phyloP scores from a whole-genome alignment of 257 asterid genomes.

The Salvia miltiorrhiza region DNA sequence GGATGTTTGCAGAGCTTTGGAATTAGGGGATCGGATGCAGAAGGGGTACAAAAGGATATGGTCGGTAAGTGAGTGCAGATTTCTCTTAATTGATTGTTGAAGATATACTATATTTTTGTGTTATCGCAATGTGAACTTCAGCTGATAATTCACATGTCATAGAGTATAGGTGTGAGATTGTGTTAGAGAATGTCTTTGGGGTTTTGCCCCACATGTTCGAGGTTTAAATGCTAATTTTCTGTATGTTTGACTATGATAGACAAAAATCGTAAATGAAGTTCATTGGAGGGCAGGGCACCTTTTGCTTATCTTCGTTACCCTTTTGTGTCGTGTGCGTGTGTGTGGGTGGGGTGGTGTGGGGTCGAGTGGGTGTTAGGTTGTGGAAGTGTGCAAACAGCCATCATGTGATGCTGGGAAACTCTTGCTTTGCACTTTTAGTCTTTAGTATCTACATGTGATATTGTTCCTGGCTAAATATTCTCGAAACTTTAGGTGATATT shows the following conservation, averaged over 20 bases:
- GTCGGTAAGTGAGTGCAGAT: slow-evolving; percentile 30
- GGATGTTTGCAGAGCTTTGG: slow-evolving; percentile 37
- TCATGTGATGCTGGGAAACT: background rate
- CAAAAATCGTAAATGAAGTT: background rate
- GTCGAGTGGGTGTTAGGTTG: no score
- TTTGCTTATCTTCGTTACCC: no score
- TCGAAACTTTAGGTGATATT: slow-evolving; percentile 18
- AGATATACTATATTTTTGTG: background rate
- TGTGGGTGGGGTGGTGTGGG: background rate
- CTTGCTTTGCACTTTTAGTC: background rate
- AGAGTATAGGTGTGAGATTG: background rate
- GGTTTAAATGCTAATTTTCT: background rate
- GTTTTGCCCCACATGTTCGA: background rate
- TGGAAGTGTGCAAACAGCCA: background rate
- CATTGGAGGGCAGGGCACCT: background rate
- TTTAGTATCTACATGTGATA: background rate
- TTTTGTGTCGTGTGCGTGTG: no score
- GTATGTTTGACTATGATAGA: no score
- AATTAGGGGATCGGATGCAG: slow-evolving; percentile 35
- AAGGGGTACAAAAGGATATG: slow-evolving; percentile 23
- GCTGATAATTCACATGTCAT: background rate
- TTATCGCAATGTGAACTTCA: background rate
- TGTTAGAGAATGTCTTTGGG: background rate
- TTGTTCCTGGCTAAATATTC: background rate
- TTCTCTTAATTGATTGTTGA: background rate